Conservation (phyloP, 768 basidiomycete genomes). For the Pulveroboletus sp. region DNA sequence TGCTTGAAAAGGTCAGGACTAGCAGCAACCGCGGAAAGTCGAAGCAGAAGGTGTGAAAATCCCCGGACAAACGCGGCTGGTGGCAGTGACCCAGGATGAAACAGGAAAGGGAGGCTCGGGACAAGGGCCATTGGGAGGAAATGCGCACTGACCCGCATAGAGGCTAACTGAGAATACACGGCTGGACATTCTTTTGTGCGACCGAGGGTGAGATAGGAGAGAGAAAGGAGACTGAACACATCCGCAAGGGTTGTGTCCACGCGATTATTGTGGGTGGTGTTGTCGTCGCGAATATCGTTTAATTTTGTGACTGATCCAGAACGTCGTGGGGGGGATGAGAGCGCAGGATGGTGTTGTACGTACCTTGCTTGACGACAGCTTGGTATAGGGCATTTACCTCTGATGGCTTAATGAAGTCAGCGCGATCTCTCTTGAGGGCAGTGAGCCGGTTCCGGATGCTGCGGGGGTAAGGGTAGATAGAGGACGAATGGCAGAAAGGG, state of each 20-base stretch:
- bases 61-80: neutral
- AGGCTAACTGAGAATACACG: slow-evolving; percentile 92
- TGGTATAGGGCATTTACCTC: slow-evolving; percentile 94
- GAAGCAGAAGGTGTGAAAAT: slow-evolving; percentile 4
- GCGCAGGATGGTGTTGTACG: slow-evolving; percentile 13
- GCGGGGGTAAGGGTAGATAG: slow-evolving; percentile 22
- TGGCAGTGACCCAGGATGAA: neutral
- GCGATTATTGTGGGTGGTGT: slow-evolving; percentile 73
- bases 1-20: slow-evolving; percentile 25
- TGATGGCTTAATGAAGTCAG: slow-evolving; percentile 86
- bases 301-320: slow-evolving; percentile 70
- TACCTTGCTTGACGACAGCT: slow-evolving; percentile 89
- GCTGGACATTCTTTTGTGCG: slow-evolving; percentile 93
- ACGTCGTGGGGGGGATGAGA: neutral
- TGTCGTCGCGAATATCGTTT: slow-evolving; percentile 84
- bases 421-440: slow-evolving; percentile 89
- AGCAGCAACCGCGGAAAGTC: slow-evolving; percentile 13
- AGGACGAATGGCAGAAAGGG: slow-evolving; percentile 6
- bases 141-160: slow-evolving; percentile 77
- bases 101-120: neutral
- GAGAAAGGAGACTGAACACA: slow-evolving; percentile 89
- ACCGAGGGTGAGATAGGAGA: slow-evolving; percentile 98
- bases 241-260: slow-evolving; percentile 94
- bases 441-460: slow-evolving; percentile 95
- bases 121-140: neutral